These are phyloP conservation scores for Corynascus novoguineensis DNA, from an alignment of 495 filamentous ascomycete species.

Conservation along the genomic window DNA sequence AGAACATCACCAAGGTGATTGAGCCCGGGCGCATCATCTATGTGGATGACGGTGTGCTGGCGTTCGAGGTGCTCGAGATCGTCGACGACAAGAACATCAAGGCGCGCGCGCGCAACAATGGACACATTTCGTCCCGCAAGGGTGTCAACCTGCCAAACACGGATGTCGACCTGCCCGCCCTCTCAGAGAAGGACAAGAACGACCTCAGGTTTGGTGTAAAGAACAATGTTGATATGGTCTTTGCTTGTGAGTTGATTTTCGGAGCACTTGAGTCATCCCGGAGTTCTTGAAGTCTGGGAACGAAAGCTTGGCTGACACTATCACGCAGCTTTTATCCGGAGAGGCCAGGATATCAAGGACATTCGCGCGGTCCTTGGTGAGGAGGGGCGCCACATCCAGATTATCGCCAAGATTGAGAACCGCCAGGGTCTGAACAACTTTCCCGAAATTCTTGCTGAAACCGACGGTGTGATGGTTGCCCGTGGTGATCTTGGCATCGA, in stretches of 20 bases:
- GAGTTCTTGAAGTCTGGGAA: neutral
- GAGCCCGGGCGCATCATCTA: conserved; percentile 89
- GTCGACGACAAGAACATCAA: conserved; percentile 82
- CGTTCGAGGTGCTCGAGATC: conserved; percentile 86
- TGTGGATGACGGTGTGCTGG: conserved; percentile 95
- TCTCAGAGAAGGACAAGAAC: conserved; percentile 96
- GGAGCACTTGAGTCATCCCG: too few relatives aligned
- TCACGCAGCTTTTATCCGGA: conserved; percentile 72
- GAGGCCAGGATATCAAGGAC: conserved; percentile 79
- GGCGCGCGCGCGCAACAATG: conserved; percentile 85
- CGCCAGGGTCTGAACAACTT: conserved; percentile 98
- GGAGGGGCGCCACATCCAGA: conserved; percentile 95
- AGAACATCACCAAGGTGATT: conserved; percentile 99
- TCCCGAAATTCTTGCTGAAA: conserved; percentile 90
- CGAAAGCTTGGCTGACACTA: neutral
- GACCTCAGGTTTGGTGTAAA: conserved; percentile 93
- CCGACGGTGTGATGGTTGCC: conserved; percentile 99
- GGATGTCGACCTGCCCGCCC: conserved; percentile 92
- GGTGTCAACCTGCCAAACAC: conserved; percentile 98
- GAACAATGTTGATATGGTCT: conserved; percentile 98
- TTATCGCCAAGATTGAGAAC: conserved; percentile 99
- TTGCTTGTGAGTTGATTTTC: conserved; percentile 63
- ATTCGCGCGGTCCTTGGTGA: conserved; percentile 89
- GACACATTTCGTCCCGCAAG: conserved; percentile 96
- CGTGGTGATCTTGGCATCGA: conserved; percentile 98